Conservation (phyloP, 345 rosid species). For the Linum usitatissimum region DNA sequence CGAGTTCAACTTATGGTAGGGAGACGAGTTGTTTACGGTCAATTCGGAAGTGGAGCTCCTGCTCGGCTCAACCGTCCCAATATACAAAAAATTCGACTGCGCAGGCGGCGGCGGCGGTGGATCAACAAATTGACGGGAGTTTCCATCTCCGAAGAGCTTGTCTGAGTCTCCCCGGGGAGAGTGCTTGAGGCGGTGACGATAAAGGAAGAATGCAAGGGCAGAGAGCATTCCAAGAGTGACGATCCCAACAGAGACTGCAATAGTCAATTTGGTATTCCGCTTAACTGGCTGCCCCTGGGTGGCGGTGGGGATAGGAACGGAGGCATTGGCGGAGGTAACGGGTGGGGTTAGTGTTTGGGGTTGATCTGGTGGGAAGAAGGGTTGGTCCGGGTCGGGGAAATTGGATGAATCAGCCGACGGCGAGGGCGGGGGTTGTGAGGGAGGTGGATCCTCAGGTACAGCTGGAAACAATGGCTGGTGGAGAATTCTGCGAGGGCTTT, state of each 20-base stretch:
- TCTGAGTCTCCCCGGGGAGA: constrained; percentile 34
- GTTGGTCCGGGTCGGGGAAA: constrained; percentile 56
- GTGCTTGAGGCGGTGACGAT: constrained; percentile 59
- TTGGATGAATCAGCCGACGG: constrained; percentile 34
- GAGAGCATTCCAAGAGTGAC: constrained; percentile 93
- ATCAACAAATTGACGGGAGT: constrained; percentile 38
- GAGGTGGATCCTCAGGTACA: background rate
- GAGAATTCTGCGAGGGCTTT: constrained; percentile 67
- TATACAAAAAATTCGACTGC: constrained; percentile 55
- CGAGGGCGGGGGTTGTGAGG: too few relatives aligned
- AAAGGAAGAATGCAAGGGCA: constrained; percentile 74
- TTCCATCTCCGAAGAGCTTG: constrained; percentile 32
- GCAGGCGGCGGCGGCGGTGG: constrained; percentile 49
- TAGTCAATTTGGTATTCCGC: constrained; percentile 69
- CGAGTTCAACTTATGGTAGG: constrained; percentile 62
- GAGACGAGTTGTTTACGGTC: constrained; percentile 42
- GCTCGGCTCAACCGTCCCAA: constrained; percentile 82
- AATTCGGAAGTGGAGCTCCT: constrained; percentile 33
- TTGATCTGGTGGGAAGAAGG: constrained; percentile 76
- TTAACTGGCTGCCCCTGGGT: constrained; percentile 64
- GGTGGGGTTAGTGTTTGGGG: constrained; percentile 30
- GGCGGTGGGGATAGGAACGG: constrained; percentile 48
- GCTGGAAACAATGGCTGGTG: constrained; percentile 86
- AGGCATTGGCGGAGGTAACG: constrained; percentile 41
- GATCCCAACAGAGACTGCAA: constrained; percentile 79